Evolutionary conservation across 768 basidiomycete species (phyloP).

Genomic region (Rhodotorula diobovata): DNA sequence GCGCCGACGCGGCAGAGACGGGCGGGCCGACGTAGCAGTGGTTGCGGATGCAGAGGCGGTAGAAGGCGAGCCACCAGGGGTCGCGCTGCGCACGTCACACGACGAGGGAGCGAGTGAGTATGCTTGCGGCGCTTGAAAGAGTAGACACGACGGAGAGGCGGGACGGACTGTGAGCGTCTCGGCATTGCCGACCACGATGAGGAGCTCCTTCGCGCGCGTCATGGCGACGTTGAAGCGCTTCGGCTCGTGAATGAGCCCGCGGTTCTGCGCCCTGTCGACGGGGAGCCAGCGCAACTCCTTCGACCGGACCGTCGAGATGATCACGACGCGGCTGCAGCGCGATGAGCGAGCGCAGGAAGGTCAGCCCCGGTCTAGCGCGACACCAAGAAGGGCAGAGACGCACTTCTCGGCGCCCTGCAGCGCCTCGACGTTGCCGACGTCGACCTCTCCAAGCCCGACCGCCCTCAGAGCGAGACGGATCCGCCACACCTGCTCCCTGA

Average conservation of each 20-base stretch:
- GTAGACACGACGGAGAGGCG: not conserved
- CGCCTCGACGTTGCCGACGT: constrained; percentile 49
- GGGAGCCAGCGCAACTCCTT: constrained; percentile 43
- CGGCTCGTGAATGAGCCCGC: constrained; percentile 47
- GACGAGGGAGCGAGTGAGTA: too few species aligned
- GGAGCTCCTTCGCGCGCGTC: constrained; percentile 48
- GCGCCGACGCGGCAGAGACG: not conserved
- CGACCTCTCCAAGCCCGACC: constrained; percentile 41
- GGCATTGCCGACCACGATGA: constrained; percentile 47
- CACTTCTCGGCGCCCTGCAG: constrained; percentile 49
- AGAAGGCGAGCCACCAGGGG: constrained; percentile 47
- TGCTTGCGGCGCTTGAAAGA: too few species aligned
- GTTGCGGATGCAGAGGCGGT: constrained; percentile 45
- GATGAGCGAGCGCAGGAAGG: too few species aligned
- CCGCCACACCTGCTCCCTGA: constrained; percentile 49
- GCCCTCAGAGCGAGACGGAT: constrained; percentile 44
- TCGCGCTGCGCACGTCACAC: constrained; percentile 32
- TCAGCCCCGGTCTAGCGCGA: not conserved
- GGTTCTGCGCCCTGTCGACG: constrained; percentile 43
- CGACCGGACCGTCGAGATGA: constrained; percentile 42
- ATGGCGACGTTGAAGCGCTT: constrained; percentile 50
- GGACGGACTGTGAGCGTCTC: constrained; percentile 42
- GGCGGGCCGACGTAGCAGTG: constrained; percentile 30
- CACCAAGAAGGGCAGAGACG: not conserved
- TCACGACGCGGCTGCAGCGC: constrained; percentile 32